Percentiles rank a stretch among this genome's conserved stretches.
These are phyloP conservation scores for Geotrichum restrictum DNA, from an alignment of 1,139 yeast genomes.

Conservation along the genomic window DNA sequence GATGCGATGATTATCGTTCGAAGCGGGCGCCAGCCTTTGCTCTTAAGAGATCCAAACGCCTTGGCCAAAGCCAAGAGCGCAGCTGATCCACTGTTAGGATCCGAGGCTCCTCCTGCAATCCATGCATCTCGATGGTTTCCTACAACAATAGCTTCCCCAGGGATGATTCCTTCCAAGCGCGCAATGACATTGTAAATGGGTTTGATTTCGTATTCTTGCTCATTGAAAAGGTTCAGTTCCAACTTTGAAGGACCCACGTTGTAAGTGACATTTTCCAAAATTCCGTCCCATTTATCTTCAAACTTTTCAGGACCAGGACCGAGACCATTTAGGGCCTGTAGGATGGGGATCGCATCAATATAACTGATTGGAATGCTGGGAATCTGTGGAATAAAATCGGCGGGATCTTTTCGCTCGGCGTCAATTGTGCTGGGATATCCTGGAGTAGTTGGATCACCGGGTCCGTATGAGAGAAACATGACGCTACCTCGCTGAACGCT, in stretches of 20 bases:
- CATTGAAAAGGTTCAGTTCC: constrained; percentile 49
- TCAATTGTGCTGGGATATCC: constrained; percentile 64
- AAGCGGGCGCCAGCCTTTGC: constrained; percentile 59
- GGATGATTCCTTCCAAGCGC: constrained; percentile 48
- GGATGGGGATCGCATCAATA: constrained; percentile 54
- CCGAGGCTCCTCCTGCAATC: constrained; percentile 70
- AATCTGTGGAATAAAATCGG: constrained; percentile 50
- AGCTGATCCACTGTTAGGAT: constrained; percentile 67
- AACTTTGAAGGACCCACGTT: constrained; percentile 60
- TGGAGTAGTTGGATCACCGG: constrained; percentile 91
- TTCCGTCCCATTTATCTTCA: constrained; percentile 47
- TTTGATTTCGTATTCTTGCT: constrained; percentile 55
- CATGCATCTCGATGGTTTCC: constrained; percentile 75
- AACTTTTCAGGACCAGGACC: constrained; percentile 43
- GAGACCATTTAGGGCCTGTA: constrained; percentile 51
- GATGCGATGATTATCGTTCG: constrained; percentile 58
- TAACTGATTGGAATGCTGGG: constrained; percentile 63
- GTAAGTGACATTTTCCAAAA: constrained; percentile 48
- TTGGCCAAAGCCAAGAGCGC: constrained; percentile 56
- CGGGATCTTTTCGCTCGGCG: constrained; percentile 49
- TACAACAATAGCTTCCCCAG: constrained; percentile 51
- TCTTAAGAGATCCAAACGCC: constrained; percentile 48
- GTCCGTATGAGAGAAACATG: constrained; percentile 66
- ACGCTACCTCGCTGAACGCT: constrained; percentile 81
- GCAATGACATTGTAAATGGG: constrained; percentile 62